Evolutionary conservation across 768 basidiomycete species (phyloP), one percentile per base, ranked within the genome.

Genomic region (Pleurotus platypus): DNA sequence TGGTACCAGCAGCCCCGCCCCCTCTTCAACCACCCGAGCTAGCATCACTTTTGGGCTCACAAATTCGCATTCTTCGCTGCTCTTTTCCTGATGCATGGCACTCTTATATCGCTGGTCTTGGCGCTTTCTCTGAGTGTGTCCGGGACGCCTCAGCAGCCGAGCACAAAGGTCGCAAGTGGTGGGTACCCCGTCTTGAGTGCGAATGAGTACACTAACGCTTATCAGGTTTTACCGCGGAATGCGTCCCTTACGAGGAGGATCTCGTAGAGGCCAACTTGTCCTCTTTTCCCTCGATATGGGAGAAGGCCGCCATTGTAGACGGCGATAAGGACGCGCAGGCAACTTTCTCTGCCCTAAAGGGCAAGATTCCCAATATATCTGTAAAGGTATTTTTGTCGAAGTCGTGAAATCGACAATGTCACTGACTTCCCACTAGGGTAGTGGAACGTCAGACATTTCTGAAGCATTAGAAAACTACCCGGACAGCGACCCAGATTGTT

Each of bases 401-500:
- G 3, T 30, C 15, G 45, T 1, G 30, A 11, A 26, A 11, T 35
- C 30, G 30, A 35, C 30, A 3, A 35, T 35, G 8, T 11, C 30
- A 35, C 30, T 35, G 30, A 35, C 30, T 35, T 9, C 8, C 30
- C 9, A 11, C 9, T 35, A 35, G 30, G 30, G 30, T 35, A 9
- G 8, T 35, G 30, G 30, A 35, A 9, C 9, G 30, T 35, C 30
- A 35, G 11, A 35, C 9, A 67, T 75, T 61, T 58, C 70, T 13
- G 67, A 63, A 45, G 65, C 60, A 27, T 67, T 67, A 0, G 50
- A 71, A 5, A 64, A 59, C 18, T 81, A 82, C 58, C 40, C 70
- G 1, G 12, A 73, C 0, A 55, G 66, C 0, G 83, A 84, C 61
- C 75, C 77, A 0, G 75, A 84, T 58, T 84, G 83, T 54, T 84